Evolutionary conservation across 106 monocot species (phyloP).

Genomic region (Platanthera guangdongensis): DNA sequence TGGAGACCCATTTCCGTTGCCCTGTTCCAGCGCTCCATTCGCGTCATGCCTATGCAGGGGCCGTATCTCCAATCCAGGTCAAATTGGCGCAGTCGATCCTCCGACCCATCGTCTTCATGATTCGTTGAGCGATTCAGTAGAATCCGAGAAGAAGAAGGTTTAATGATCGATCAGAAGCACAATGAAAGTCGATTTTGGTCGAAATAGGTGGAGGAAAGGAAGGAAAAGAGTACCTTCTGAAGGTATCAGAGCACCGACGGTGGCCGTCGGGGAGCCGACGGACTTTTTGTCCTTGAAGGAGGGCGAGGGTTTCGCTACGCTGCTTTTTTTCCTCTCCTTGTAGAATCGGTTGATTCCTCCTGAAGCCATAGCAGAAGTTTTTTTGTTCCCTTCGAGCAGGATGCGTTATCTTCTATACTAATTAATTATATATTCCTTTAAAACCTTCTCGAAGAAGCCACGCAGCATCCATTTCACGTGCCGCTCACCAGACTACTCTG

Average conservation of each 20-base stretch:
- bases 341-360: conserved; percentile 58
- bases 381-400: no score
- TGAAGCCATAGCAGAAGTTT: conserved; percentile 28
- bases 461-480: no score
- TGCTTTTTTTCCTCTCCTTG: conserved; percentile 59
- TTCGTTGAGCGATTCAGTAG: background rate
- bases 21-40: conserved; percentile 61
- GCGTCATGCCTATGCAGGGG: conserved; percentile 63
- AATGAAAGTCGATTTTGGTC: background rate
- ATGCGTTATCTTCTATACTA: no score
- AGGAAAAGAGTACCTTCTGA: conserved; percentile 25
- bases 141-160: no score
- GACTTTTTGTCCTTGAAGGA: background rate
- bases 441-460: no score
- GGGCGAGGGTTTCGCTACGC: conserved; percentile 8
- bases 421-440: no score
- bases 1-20: conserved; percentile 46
- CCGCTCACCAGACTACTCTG: no score
- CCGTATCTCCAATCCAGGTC: conserved; percentile 79
- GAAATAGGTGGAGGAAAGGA: background rate
- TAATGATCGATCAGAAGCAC: no score
- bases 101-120: conserved; percentile 29
- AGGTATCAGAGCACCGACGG: conserved; percentile 10
- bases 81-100: conserved; percentile 53
- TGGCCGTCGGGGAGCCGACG: background rate